phyloP scores from a whole-genome alignment of 164 flowering plant species.

The Aristolochia californica region DNA sequence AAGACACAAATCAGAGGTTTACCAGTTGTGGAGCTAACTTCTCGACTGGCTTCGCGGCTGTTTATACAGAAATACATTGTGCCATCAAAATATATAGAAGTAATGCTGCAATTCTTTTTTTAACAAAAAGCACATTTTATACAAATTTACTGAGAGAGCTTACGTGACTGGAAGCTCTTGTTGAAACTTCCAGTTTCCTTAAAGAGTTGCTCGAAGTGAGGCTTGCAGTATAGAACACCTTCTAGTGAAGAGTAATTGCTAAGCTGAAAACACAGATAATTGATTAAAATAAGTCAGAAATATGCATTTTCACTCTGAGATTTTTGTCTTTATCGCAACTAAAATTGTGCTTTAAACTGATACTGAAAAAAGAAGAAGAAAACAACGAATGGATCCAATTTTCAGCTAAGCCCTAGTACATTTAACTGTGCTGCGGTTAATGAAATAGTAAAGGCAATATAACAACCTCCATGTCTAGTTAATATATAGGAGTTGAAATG shows the following conservation, averaged over 20 bases:
- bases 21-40: slow-evolving; percentile 81
- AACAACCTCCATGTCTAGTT: too few species aligned
- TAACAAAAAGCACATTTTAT: neutral
- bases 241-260: slow-evolving; percentile 90
- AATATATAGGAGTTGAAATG: too few species aligned
- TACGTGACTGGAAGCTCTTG: slow-evolving; percentile 90
- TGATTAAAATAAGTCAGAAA: neutral
- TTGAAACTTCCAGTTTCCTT: slow-evolving; percentile 87
- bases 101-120: neutral
- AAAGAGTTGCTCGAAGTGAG: slow-evolving; percentile 95
- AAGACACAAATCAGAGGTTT: slow-evolving; percentile 14
- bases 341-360: too few species aligned
- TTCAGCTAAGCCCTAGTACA: too few species aligned
- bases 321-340: neutral
- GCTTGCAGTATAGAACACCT: slow-evolving; percentile 90
- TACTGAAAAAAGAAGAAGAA: too few species aligned
- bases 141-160: slow-evolving; percentile 10
- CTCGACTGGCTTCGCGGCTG: slow-evolving; percentile 81
- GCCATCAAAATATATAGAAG: slow-evolving; percentile 3
- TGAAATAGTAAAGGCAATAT: too few species aligned
- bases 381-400: too few species aligned
- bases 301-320: neutral
- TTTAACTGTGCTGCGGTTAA: too few species aligned
- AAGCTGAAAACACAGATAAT: slow-evolving; percentile 38
- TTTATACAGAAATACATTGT: slow-evolving; percentile 20